Evolutionary conservation across 768 basidiomycete species (phyloP).

Genomic region (Hygrocybe punicea): DNA sequence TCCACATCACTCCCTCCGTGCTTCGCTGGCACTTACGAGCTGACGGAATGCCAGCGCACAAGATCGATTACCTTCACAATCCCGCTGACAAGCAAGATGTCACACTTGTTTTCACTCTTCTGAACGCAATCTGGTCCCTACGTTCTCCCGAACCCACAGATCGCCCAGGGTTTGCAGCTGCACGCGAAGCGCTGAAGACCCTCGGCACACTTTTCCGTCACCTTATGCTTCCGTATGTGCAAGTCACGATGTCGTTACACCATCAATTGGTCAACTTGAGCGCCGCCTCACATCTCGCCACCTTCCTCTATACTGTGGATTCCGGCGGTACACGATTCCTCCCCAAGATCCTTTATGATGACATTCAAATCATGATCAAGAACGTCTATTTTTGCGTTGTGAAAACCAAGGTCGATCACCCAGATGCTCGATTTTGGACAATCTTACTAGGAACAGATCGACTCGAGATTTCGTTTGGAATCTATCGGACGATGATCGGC

Average conservation of each 20-base stretch:
- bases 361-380: conserved; percentile 39
- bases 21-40: conserved; percentile 20
- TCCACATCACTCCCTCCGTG: conserved; percentile 24
- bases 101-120: conserved; percentile 20
- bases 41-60: conserved; percentile 2
- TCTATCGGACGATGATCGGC: conserved; percentile 35
- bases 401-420: conserved; percentile 35
- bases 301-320: conserved; percentile 15
- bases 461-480: conserved; percentile 34
- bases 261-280: conserved; percentile 36
- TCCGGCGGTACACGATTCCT: conserved; percentile 19
- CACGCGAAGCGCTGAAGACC: conserved; percentile 19
- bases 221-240: conserved; percentile 30
- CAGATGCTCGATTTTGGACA: conserved; percentile 31
- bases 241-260: conserved; percentile 23
- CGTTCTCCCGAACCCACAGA: conserved; percentile 3
- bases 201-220: conserved; percentile 24
- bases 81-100: conserved; percentile 36
- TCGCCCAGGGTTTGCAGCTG: conserved; percentile 15
- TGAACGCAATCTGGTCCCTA: conserved; percentile 26
- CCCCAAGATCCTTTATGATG: conserved; percentile 24
- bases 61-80: conserved; percentile 20
- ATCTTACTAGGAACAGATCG: conserved; percentile 39
- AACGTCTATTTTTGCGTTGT: conserved; percentile 39
- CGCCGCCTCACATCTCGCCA: conserved; percentile 29